Evolutionary conservation across 2,329 filamentous ascomycete species (phyloP).

Genomic region (Cladosporium sp.): DNA sequence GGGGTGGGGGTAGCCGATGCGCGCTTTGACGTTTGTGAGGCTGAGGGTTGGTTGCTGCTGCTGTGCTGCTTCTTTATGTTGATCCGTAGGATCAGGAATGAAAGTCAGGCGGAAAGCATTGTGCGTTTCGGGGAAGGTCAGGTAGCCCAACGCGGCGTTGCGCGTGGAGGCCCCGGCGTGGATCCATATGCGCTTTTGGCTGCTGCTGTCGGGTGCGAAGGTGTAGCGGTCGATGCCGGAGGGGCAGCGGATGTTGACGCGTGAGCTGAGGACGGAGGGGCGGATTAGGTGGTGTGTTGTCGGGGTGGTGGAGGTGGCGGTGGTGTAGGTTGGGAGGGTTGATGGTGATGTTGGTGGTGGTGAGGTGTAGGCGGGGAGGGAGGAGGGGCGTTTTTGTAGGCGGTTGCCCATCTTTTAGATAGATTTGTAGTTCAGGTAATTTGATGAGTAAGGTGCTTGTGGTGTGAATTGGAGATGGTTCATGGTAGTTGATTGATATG

Average conservation of each 20-base stretch:
- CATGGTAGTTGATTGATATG: too few species aligned
- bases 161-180: conserved; percentile 8
- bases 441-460: too few species aligned
- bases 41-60: neutral
- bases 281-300: neutral
- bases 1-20: conserved; percentile 8
- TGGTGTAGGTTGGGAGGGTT: neutral
- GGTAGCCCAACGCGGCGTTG: conserved; percentile 3
- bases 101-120: conserved; percentile 9
- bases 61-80: neutral
- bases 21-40: conserved; percentile 3
- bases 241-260: neutral
- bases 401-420: too few species aligned
- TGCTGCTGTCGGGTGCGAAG: conserved; percentile 1
- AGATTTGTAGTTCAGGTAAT: too few species aligned
- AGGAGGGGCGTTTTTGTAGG: too few species aligned
- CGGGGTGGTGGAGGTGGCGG: neutral
- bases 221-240: conserved; percentile 5
- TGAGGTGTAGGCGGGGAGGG: neutral
- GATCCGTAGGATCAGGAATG: neutral
- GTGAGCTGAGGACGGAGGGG: neutral
- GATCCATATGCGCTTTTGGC: conserved; percentile 7
- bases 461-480: too few species aligned
- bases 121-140: conserved; percentile 4
- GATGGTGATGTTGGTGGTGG: neutral